phyloP scores from a whole-genome alignment of 164 flowering plant genomes.

The Annona cherimola region DNA sequence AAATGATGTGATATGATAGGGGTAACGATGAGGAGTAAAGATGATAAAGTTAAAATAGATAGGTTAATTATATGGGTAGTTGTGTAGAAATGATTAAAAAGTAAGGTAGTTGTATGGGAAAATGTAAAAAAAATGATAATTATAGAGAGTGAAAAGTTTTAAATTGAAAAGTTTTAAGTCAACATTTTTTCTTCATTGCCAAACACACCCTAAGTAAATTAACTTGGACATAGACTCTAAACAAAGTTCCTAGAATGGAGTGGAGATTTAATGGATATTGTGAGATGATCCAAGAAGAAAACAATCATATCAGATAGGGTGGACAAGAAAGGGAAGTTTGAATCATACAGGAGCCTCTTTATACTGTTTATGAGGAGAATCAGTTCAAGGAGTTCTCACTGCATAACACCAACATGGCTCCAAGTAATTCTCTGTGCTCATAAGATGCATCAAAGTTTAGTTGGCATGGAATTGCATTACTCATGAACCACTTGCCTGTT shows the following conservation, averaged over 20 bases:
- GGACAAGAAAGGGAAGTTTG: not conserved
- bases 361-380: not conserved
- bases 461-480: not conserved
- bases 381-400: not conserved
- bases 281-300: not conserved
- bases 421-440: not conserved
- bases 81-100: no score
- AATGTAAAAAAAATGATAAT: no score
- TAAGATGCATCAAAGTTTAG: not conserved
- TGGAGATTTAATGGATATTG: not conserved
- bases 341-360: not conserved
- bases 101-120: no score
- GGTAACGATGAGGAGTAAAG: no score
- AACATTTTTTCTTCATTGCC: no score
- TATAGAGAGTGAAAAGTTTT: no score
- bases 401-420: not conserved
- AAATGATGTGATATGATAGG: no score
- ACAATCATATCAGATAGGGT: not conserved
- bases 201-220: no score
- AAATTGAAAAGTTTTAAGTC: no score
- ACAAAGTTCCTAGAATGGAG: not conserved
- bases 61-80: no score
- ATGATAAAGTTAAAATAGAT: no score
- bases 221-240: not conserved
- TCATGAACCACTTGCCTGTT: slow-evolving; percentile 32